Conservation (phyloP, 2,329 filamentous ascomycete genomes). For the Fusarium mangiferae region DNA sequence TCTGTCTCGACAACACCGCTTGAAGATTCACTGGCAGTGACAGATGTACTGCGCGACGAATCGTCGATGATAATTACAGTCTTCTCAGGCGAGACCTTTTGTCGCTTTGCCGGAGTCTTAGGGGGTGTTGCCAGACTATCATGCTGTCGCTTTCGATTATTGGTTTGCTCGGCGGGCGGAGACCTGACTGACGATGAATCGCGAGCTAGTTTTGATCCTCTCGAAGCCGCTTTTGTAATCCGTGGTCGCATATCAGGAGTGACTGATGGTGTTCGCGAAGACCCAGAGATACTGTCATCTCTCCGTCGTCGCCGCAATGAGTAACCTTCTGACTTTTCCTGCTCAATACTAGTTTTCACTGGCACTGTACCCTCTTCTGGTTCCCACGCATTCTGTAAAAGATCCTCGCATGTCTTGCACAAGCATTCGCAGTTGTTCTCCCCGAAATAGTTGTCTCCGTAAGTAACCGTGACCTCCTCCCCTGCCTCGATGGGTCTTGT, state of each 20-base stretch:
- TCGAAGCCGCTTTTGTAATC: slow-evolving; percentile 54
- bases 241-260: slow-evolving; percentile 66
- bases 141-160: slow-evolving; percentile 53
- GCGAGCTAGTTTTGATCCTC: slow-evolving; percentile 48
- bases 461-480: slow-evolving; percentile 96
- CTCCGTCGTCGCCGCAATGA: slow-evolving; percentile 65
- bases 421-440: slow-evolving; percentile 95
- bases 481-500: slow-evolving; percentile 83
- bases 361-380: slow-evolving; percentile 59
- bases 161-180: slow-evolving; percentile 40
- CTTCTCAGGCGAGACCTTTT: slow-evolving; percentile 50
- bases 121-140: slow-evolving; percentile 64
- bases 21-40: slow-evolving; percentile 42
- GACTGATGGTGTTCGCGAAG: slow-evolving; percentile 67
- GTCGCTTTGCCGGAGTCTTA: slow-evolving; percentile 64
- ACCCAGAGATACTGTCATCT: slow-evolving; percentile 60
- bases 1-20: slow-evolving; percentile 53
- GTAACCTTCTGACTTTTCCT: slow-evolving; percentile 60
- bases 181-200: slow-evolving; percentile 48
- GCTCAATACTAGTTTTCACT: slow-evolving; percentile 65
- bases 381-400: slow-evolving; percentile 84
- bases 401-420: slow-evolving; percentile 85
- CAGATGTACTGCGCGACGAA: slow-evolving; percentile 53
- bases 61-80: slow-evolving; percentile 42
- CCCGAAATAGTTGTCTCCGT: slow-evolving; percentile 96